Conservation (phyloP, 2,329 filamentous ascomycete genomes). For the Grosmannia clavigera region DNA sequence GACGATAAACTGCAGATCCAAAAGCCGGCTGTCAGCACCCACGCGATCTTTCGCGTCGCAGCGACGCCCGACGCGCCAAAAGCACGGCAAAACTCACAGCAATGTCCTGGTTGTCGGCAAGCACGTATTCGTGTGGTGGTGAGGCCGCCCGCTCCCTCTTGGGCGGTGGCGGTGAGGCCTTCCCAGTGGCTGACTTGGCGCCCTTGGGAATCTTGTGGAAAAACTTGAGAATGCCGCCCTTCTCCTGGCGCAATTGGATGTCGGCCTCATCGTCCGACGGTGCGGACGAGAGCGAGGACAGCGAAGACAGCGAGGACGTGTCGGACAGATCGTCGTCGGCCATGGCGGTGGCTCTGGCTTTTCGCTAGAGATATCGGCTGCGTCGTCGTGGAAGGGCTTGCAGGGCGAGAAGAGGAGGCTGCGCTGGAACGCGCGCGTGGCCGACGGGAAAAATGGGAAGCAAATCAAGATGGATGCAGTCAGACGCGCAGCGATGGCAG, state of each 20-base stretch:
- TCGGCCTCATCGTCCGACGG: slow-evolving; percentile 42
- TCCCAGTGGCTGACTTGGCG: slow-evolving; percentile 12
- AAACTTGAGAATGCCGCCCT: slow-evolving; percentile 55
- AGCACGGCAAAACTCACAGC: slow-evolving; percentile 53
- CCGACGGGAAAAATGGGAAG: background rate
- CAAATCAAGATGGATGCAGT: background rate
- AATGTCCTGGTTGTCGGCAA: slow-evolving; percentile 86
- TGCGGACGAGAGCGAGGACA: slow-evolving; percentile 35
- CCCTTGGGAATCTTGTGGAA: slow-evolving; percentile 40
- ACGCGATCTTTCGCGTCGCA: slow-evolving; percentile 44
- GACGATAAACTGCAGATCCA: slow-evolving; percentile 67
- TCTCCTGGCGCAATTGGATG: slow-evolving; percentile 34
- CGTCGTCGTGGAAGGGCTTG: background rate
- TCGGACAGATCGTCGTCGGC: slow-evolving; percentile 52
- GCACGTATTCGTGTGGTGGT: slow-evolving; percentile 77
- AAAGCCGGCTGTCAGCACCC: slow-evolving; percentile 13
- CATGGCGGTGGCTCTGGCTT: slow-evolving; percentile 27
- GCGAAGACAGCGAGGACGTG: slow-evolving; percentile 47
- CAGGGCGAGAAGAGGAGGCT: slow-evolving; percentile 13
- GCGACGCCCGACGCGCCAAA: slow-evolving; percentile 6
- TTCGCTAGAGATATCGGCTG: background rate
- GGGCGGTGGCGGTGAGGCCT: slow-evolving; percentile 31
- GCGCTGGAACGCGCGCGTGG: slow-evolving; percentile 2
- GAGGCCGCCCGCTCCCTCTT: slow-evolving; percentile 68
- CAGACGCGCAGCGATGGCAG: background rate